These are phyloP conservation scores for Curvularia sp. DNA, from an alignment of 2,329 filamentous ascomycete species.

Conservation along the genomic window DNA sequence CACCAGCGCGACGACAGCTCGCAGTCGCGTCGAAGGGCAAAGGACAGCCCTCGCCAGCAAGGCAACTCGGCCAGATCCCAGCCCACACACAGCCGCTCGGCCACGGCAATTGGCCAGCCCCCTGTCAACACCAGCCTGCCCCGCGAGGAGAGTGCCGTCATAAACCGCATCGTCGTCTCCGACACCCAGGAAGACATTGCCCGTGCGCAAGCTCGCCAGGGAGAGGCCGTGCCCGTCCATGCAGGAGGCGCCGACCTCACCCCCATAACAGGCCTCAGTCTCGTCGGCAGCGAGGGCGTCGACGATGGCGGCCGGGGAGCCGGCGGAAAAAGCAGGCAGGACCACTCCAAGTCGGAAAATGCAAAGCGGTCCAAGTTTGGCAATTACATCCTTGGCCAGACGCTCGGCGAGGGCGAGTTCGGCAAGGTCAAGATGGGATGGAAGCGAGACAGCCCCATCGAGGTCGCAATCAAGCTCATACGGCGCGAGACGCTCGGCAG, in stretches of 20 bases:
- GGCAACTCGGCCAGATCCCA: constrained; percentile 40
- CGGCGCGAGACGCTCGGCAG: constrained; percentile 86
- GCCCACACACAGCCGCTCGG: constrained; percentile 54
- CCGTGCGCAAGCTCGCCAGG: constrained; percentile 72
- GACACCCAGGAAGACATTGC: constrained; percentile 77
- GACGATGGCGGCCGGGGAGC: constrained; percentile 55
- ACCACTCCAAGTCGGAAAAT: constrained; percentile 60
- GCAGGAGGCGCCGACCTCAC: constrained; percentile 47
- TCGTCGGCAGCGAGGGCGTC: constrained; percentile 59
- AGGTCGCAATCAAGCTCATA: constrained; percentile 98
- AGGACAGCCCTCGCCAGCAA: constrained; percentile 52
- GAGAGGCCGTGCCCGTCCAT: constrained; percentile 61
- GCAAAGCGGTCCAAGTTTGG: constrained; percentile 88
- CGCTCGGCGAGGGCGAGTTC: constrained; percentile 96
- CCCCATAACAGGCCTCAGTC: constrained; percentile 56
- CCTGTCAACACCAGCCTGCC: constrained; percentile 63
- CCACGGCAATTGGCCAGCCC: constrained; percentile 60
- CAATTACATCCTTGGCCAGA: constrained; percentile 94
- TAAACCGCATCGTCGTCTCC: constrained; percentile 78
- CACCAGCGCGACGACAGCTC: constrained; percentile 33
- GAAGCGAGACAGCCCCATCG: constrained; percentile 90
- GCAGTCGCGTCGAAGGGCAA: constrained; percentile 58
- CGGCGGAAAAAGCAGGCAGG: constrained; percentile 61
- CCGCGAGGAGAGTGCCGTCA: constrained; percentile 78
- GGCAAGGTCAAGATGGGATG: constrained; percentile 98